Evolutionary conservation across 1,139 yeast species (phyloP).

Genomic region (Pichia sp.): DNA sequence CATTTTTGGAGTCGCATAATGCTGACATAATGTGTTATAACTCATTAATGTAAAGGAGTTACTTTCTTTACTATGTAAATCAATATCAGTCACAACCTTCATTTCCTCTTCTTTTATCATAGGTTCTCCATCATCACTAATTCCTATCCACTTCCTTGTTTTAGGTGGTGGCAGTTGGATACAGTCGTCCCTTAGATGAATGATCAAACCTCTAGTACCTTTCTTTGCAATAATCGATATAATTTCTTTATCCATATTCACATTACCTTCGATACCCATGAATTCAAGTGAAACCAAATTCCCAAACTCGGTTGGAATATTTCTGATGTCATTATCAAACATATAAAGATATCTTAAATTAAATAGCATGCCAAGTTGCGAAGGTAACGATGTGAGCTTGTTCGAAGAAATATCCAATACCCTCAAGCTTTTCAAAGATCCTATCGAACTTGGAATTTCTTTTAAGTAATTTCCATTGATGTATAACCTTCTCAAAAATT

Average conservation of each 20-base stretch:
- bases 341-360: slow-evolving; percentile 75
- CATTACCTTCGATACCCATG: slow-evolving; percentile 91
- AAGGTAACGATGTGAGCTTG: slow-evolving; percentile 60
- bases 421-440: slow-evolving; percentile 63
- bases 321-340: slow-evolving; percentile 75
- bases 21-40: slow-evolving; percentile 90
- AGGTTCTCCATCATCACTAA: slow-evolving; percentile 71
- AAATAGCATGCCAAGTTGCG: slow-evolving; percentile 76
- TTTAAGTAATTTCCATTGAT: slow-evolving; percentile 79
- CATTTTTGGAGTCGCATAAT: slow-evolving; percentile 87
- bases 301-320: slow-evolving; percentile 81
- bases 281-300: slow-evolving; percentile 77
- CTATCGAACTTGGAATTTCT: slow-evolving; percentile 60
- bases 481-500: slow-evolving; percentile 79
- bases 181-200: slow-evolving; percentile 74
- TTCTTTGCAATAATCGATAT: slow-evolving; percentile 67
- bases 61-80: slow-evolving; percentile 21
- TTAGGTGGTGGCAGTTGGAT: slow-evolving; percentile 59
- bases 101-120: slow-evolving; percentile 31
- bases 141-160: slow-evolving; percentile 74
- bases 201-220: slow-evolving; percentile 79
- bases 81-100: slow-evolving; percentile 29
- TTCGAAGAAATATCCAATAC: slow-evolving; percentile 84
- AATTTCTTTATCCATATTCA: slow-evolving; percentile 52
- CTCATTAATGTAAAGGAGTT: slow-evolving; percentile 66